phyloP scores from a whole-genome alignment of 306 rosid species.

The Chamaecrista fasciculata region DNA sequence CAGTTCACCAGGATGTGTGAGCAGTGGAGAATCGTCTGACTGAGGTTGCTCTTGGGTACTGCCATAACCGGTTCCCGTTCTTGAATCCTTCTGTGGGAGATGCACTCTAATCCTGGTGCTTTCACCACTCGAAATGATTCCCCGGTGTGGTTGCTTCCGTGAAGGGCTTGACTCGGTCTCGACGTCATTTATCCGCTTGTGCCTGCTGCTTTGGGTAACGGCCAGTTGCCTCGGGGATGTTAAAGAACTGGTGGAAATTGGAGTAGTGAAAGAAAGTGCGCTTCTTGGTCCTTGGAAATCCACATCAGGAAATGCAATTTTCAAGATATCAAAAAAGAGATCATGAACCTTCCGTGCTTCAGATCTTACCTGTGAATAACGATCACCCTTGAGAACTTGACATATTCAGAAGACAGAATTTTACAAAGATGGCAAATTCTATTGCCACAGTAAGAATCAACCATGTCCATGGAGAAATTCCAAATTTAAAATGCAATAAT shows the following conservation, averaged over 20 bases:
- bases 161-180: constrained; percentile 55
- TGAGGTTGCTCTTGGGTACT: constrained; percentile 61
- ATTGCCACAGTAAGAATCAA: background rate
- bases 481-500: constrained; percentile 2
- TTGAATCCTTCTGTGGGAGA: constrained; percentile 63
- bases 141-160: constrained; percentile 67
- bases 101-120: constrained; percentile 58
- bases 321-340: constrained; percentile 91
- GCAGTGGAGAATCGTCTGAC: constrained; percentile 63
- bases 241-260: constrained; percentile 39
- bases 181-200: constrained; percentile 55
- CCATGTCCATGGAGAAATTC: constrained; percentile 17
- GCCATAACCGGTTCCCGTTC: constrained; percentile 52
- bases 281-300: constrained; percentile 82
- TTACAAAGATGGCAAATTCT: background rate
- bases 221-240: constrained; percentile 57
- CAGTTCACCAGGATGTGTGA: constrained; percentile 93
- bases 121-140: constrained; percentile 49
- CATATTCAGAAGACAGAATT: constrained; percentile 1
- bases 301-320: constrained; percentile 85
- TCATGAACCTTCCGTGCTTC: constrained; percentile 98
- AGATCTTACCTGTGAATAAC: constrained; percentile 67
- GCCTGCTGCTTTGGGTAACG: constrained; percentile 65
- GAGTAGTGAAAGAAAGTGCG: constrained; percentile 67
- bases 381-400: constrained; percentile 20